These are phyloP conservation scores for Mortierella sp. DNA, from an alignment of 371 early-diverging fungal genomes.

Conservation along the genomic window DNA sequence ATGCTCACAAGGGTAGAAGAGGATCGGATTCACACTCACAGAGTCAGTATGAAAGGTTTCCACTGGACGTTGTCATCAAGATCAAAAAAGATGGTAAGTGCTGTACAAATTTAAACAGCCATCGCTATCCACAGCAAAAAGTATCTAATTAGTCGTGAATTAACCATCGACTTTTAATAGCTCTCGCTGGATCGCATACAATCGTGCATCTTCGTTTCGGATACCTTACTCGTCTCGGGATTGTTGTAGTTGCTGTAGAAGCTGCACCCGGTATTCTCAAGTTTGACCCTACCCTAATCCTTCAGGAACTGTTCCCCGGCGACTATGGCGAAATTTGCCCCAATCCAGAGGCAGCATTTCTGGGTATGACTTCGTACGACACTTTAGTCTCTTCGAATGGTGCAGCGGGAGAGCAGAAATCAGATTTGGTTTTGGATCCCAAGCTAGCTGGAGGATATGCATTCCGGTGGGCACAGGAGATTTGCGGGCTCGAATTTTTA, in stretches of 20 bases:
- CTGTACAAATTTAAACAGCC: not conserved
- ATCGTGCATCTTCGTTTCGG: slow-evolving; percentile 37
- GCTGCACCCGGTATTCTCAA: slow-evolving; percentile 40
- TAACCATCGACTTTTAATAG: too few relatives aligned
- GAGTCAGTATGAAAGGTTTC: slow-evolving; percentile 28
- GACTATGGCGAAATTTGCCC: slow-evolving; percentile 41
- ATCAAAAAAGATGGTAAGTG: slow-evolving; percentile 48
- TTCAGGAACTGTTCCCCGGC: slow-evolving; percentile 36
- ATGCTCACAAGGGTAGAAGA: slow-evolving; percentile 15
- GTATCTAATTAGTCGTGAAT: too few relatives aligned
- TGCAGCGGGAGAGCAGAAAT: slow-evolving; percentile 30
- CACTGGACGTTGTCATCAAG: slow-evolving; percentile 44
- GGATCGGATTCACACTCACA: slow-evolving; percentile 13
- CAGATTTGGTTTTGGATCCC: slow-evolving; percentile 28
- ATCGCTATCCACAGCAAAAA: not conserved
- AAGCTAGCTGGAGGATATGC: slow-evolving; percentile 39
- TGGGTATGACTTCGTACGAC: slow-evolving; percentile 33
- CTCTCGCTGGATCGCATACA: slow-evolving; percentile 27
- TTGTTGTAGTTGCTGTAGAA: slow-evolving; percentile 44
- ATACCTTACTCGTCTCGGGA: slow-evolving; percentile 34
- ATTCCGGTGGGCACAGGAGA: slow-evolving; percentile 46
- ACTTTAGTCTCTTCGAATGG: slow-evolving; percentile 34
- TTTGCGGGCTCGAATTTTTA: slow-evolving; percentile 42
- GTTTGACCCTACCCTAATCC: slow-evolving; percentile 23
- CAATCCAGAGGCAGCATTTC: slow-evolving; percentile 38